Evolutionary conservation across 2,329 filamentous ascomycete genomes (phyloP).

Genomic region (Venturia asperata): DNA sequence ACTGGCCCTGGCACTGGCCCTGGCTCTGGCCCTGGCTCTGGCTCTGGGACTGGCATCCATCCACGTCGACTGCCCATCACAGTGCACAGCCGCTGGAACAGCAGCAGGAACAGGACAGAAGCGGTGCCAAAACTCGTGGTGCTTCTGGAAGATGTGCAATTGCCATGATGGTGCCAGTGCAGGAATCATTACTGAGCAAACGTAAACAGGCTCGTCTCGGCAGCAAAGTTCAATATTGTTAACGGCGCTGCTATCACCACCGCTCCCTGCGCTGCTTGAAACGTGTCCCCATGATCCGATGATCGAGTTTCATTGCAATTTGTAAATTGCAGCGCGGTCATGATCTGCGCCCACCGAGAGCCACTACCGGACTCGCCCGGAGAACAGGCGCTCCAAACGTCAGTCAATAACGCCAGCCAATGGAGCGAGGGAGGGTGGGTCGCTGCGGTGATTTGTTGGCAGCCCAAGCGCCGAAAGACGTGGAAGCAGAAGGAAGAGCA

Average conservation of each 20-base stretch:
- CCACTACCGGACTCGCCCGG: constrained; percentile 9
- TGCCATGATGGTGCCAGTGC: no score
- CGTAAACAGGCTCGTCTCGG: no score
- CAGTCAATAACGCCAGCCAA: not conserved
- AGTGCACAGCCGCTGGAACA: constrained; percentile 1
- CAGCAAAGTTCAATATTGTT: not conserved
- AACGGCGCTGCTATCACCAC: not conserved
- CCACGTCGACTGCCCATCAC: not conserved
- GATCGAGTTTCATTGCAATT: not conserved
- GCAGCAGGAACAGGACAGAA: constrained; percentile 1
- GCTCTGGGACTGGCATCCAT: not conserved
- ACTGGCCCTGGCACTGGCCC: no score
- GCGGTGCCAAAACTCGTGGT: not conserved
- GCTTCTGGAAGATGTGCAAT: not conserved
- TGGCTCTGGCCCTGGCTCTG: no score
- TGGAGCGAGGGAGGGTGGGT: not conserved
- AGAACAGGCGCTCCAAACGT: constrained; percentile 10
- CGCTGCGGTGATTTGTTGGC: constrained; percentile 6
- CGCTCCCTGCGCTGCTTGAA: not conserved
- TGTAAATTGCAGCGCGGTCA: constrained; percentile 2
- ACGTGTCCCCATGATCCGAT: constrained; percentile 8
- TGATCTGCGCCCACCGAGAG: constrained; percentile 4
- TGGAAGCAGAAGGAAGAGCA: constrained; percentile 10
- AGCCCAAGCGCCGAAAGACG: constrained; percentile 10
- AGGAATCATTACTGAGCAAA: no score